Base-by-base conservation (phyloP, 306 rosid species). In the Dryas octopetala region DNA sequence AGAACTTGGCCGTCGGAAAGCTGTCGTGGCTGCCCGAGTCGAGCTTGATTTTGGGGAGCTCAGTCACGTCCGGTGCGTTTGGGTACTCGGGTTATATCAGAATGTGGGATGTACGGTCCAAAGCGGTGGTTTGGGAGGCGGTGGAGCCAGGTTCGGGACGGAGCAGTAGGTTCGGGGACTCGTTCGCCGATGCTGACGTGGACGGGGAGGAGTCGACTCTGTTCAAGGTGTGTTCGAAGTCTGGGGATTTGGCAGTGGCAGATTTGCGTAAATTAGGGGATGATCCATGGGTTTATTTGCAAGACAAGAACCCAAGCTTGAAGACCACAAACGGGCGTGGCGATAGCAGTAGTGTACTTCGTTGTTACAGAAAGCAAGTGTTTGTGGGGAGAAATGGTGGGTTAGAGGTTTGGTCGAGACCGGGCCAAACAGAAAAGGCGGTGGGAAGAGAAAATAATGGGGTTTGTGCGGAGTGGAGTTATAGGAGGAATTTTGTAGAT, bases 211-310 rank as follows among this genome's bases (percentile, higher is more conserved):
- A 79, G 70, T 82, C 83, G 77, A 64, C 62, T 3, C 62, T 94
- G 66, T 91, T 89, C 76, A 94, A 91, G 86, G 68, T 94, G 4
- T 94, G 97, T 68, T 94, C 98, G 0, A 85, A 87, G 76, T 91
- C 94, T 0, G 96, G 97, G 46, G 97, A 94, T 83, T 81, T 94
- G 77, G 98, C 86, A 66, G 80, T 91, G 93, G 97, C 97, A 11
- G 98, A 94, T 11, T 47, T 94, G 86, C 82, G 96, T 62, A 83
- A 80, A 11, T 82, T 94, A 66, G 80, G 86, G 15, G 92, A 90
- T 16, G 97, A 94, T 82, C 97, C 95, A 23, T 94, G 97, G 98
- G 73, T 88, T 60, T 94, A 94, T 81, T 80, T 94, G 82, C 83
- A 88, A 58, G 98, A 94, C 71, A 88, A 86, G 50, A 88, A 91